Percentiles rank a stretch among this genome's conserved stretches.
phyloP scores from a whole-genome alignment of 1,139 yeast genomes.

The Pichia sp. region DNA sequence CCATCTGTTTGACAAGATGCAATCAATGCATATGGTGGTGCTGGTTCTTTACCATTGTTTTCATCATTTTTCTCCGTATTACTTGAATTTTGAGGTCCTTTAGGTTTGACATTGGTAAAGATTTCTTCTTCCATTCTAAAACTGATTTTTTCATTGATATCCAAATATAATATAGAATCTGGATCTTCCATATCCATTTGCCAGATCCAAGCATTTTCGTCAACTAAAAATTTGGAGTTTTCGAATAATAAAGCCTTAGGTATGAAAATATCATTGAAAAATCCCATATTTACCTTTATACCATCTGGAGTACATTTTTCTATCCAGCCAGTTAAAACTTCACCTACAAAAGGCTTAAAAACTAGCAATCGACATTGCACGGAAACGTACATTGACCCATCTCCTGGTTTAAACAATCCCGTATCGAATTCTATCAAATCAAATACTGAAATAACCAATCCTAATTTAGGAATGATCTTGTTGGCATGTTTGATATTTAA shows the following conservation, averaged over 20 bases:
- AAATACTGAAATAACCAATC: slow-evolving; percentile 78
- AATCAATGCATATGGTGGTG: slow-evolving; percentile 71
- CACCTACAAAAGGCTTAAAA: slow-evolving; percentile 93
- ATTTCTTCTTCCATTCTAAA: slow-evolving; percentile 87
- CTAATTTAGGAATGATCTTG: slow-evolving; percentile 72
- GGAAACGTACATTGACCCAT: slow-evolving; percentile 80
- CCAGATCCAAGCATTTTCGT: slow-evolving; percentile 97
- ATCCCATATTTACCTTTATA: slow-evolving; percentile 71
- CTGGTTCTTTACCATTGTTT: slow-evolving; percentile 16
- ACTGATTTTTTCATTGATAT: slow-evolving; percentile 82
- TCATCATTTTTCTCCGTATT: slow-evolving; percentile 13
- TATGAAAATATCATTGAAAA: slow-evolving; percentile 86
- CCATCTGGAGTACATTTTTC: slow-evolving; percentile 84
- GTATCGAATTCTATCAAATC: slow-evolving; percentile 76
- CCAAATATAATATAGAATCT: slow-evolving; percentile 60
- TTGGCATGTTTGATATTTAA: slow-evolving; percentile 80
- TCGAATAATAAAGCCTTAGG: slow-evolving; percentile 80
- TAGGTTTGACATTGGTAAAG: slow-evolving; percentile 76
- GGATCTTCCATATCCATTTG: slow-evolving; percentile 50
- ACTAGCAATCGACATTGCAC: slow-evolving; percentile 69
- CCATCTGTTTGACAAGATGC: slow-evolving; percentile 97
- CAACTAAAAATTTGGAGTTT: slow-evolving; percentile 56
- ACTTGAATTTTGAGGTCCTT: slow-evolving; percentile 34
- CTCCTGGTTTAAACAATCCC: slow-evolving; percentile 91
- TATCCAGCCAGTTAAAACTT: slow-evolving; percentile 89